Evolutionary conservation across 2,329 filamentous ascomycete genomes (phyloP), one percentile per base, ranked within the genome.

Genomic region (Talaromyces islandicus): DNA sequence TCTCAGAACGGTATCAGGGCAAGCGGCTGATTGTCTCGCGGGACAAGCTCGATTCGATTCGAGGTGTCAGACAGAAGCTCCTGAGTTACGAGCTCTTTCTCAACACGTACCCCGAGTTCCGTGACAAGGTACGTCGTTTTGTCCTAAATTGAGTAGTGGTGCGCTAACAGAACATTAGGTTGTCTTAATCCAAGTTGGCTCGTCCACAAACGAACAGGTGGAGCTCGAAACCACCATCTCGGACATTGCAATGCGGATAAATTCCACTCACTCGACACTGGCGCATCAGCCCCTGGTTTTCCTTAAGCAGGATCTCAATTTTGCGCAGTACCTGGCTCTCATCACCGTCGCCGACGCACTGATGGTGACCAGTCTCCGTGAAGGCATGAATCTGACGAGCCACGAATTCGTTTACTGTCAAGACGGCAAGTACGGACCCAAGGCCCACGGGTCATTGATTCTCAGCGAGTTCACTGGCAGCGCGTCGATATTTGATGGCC

Each of bases 361-460:
- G 55, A 94, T 97, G 85, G 94, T 97, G 69, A 95, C 93, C 2
- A 95, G 91, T 71, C 86, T 97, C 67, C 91, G 94, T 57, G 93
- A 97, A 73, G 93, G 93, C 64, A 97, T 97, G 94, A 97, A 97
- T 71, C 77, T 97, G 59, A 97, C 93, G 0, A 92, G 90, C 6
- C 94, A 97, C 71, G 93, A 97, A 72, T 97, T 92, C 70, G 84
- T 97, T 35, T 90, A 91, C 66, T 97, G 92, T 70, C 93, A 97
- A 71, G 93, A 97, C 69, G 92, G 92, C 46, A 85, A 84, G 65
- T 81, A 85, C 63, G 80, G 82, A 2, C 79, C 87, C 60, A 92
- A 92, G 78, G 92, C 91, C 75, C 87, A 94, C 69, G 91, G 91
- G 2, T 92, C 92, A 1, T 81, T 97, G 50, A 96, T 97, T 65